Conservation (phyloP, 2,329 filamentous ascomycete species). For the Tolypocladium pustulatum region DNA sequence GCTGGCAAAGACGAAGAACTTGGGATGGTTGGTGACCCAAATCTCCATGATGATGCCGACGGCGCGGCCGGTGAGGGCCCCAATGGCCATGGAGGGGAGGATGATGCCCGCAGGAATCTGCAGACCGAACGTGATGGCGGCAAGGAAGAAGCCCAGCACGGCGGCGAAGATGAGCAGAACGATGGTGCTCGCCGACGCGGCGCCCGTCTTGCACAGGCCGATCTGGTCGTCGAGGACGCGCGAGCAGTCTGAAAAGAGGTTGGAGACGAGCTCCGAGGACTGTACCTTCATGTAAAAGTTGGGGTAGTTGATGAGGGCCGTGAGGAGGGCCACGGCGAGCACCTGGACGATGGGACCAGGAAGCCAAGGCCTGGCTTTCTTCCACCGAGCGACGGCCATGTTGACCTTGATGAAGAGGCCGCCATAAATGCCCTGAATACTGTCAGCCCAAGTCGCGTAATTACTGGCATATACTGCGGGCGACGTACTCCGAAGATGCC, state of each 20-base stretch:
- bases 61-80: constrained; percentile 79
- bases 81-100: constrained; percentile 90
- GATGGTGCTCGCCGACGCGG: constrained; percentile 72
- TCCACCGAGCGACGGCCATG: constrained; percentile 75
- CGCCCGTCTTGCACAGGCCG: constrained; percentile 79
- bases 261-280: constrained; percentile 80
- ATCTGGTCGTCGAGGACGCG: constrained; percentile 76
- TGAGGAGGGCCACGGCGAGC: constrained; percentile 64
- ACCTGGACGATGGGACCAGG: constrained; percentile 73
- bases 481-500: constrained; percentile 63
- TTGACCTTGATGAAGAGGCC: constrained; percentile 92
- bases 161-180: constrained; percentile 74
- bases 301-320: constrained; percentile 85
- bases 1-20: constrained; percentile 64
- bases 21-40: constrained; percentile 68
- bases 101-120: constrained; percentile 94
- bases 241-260: constrained; percentile 84
- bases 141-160: constrained; percentile 72
- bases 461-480: background rate
- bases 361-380: constrained; percentile 54
- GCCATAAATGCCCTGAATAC: constrained; percentile 67
- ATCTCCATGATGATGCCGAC: constrained; percentile 84
- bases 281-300: constrained; percentile 95
- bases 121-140: constrained; percentile 82
- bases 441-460: constrained; percentile 4